Evolutionary conservation across 2,329 filamentous ascomycete genomes (phyloP).

Genomic region (Stemphylium lycopersici): DNA sequence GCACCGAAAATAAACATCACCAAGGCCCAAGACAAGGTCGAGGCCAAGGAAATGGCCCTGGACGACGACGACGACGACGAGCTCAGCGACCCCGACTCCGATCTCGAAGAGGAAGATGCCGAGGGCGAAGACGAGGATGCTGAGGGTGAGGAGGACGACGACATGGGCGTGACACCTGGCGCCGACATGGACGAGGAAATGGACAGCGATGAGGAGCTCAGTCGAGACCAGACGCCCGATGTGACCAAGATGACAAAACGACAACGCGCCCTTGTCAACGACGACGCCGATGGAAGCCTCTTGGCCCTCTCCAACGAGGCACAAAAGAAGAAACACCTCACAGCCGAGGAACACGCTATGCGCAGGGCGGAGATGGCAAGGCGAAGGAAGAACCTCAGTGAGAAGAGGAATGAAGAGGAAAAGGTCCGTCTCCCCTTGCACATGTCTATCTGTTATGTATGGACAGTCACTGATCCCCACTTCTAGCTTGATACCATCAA

Average conservation of each 20-base stretch:
- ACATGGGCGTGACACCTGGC: slow-evolving; percentile 38
- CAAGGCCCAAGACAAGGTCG: slow-evolving; percentile 51
- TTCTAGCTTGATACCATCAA: slow-evolving; percentile 86
- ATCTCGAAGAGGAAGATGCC: slow-evolving; percentile 53
- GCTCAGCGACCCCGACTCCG: slow-evolving; percentile 48
- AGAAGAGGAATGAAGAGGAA: slow-evolving; percentile 80
- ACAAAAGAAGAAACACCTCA: slow-evolving; percentile 75
- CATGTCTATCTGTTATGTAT: not conserved
- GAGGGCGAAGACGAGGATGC: slow-evolving; percentile 55
- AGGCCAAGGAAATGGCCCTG: slow-evolving; percentile 58
- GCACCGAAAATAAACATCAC: slow-evolving; percentile 41
- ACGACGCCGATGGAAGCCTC: slow-evolving; percentile 53
- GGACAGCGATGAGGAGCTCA: slow-evolving; percentile 62
- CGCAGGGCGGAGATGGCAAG: slow-evolving; percentile 75
- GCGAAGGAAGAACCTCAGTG: slow-evolving; percentile 73
- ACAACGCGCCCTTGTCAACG: slow-evolving; percentile 66
- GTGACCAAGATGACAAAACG: slow-evolving; percentile 70
- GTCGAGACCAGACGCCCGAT: slow-evolving; percentile 65
- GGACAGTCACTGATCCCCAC: slow-evolving; percentile 14
- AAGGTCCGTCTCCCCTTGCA: slow-evolving; percentile 58
- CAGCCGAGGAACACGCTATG: slow-evolving; percentile 75
- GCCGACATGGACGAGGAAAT: slow-evolving; percentile 49
- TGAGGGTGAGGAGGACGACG: slow-evolving; percentile 51
- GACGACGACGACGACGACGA: slow-evolving; percentile 56
- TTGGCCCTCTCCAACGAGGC: slow-evolving; percentile 67